These are phyloP conservation scores for Phanerochaete sordida DNA, from an alignment of 768 basidiomycete genomes.

Conservation along the genomic window DNA sequence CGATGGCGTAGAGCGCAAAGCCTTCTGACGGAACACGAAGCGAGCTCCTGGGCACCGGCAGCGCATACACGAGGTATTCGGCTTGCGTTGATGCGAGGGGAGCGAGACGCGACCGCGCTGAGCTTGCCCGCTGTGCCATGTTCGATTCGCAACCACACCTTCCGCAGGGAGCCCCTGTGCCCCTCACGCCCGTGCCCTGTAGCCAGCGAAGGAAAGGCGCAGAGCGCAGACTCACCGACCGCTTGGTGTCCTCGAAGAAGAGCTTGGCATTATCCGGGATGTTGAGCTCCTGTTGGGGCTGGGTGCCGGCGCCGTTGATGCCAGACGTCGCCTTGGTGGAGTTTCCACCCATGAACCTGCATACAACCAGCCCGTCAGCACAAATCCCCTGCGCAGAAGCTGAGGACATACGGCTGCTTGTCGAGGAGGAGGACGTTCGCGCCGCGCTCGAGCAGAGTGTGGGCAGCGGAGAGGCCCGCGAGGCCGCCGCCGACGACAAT, in stretches of 20 bases:
- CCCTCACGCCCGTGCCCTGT: too few species aligned
- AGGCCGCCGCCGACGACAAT: conserved; percentile 97
- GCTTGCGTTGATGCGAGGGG: too few species aligned
- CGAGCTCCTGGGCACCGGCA: too few species aligned
- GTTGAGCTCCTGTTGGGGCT: conserved; percentile 71
- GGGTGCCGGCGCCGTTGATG: conserved; percentile 95
- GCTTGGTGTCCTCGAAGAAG: conserved; percentile 97
- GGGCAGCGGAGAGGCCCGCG: conserved; percentile 91
- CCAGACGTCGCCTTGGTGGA: conserved; percentile 97
- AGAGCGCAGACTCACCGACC: conserved; percentile 54
- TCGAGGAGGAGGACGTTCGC: conserved; percentile 95
- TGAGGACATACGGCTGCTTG: conserved; percentile 73
- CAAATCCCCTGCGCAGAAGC: neutral
- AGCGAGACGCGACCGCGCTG: too few species aligned
- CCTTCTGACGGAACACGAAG: too few species aligned
- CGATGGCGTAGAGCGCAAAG: too few species aligned
- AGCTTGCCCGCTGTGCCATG: too few species aligned
- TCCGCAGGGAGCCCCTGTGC: neutral
- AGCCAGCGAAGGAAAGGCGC: neutral
- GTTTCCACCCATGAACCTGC: conserved; percentile 94
- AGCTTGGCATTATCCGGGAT: conserved; percentile 88
- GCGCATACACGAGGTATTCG: too few species aligned
- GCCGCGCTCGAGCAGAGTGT: conserved; percentile 94
- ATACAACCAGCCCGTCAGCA: neutral
- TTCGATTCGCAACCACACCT: too few species aligned